These are phyloP conservation scores for Oryza australiensis DNA, from an alignment of 176 grass and related monocot species.

Conservation along the genomic window DNA sequence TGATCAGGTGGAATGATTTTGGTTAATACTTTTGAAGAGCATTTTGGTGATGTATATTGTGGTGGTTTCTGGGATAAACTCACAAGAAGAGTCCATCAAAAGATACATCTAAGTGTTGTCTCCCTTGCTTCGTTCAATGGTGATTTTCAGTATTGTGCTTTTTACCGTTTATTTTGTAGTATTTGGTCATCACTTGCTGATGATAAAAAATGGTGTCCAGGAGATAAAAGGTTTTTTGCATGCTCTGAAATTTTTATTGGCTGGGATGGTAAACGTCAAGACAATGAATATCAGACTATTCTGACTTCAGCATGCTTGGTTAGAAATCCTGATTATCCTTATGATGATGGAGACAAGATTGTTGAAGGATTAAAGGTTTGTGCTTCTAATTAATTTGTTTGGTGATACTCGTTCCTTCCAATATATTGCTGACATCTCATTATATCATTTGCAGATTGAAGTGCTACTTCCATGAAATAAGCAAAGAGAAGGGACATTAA, in stretches of 20 bases:
- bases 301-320: constrained; percentile 22
- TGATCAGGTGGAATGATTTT: background rate
- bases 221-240: constrained; percentile 1
- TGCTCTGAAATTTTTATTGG: constrained; percentile 10
- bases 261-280: constrained; percentile 7
- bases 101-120: background rate
- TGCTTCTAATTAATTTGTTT: background rate
- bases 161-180: background rate
- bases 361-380: constrained; percentile 5
- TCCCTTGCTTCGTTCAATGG: background rate
- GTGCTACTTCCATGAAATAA: background rate
- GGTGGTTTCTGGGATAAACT: background rate
- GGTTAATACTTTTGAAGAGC: constrained; percentile 7
- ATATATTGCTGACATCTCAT: background rate
- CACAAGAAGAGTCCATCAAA: background rate
- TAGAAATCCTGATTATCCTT: constrained; percentile 10
- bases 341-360: background rate
- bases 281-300: background rate
- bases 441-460: background rate
- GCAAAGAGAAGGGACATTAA: background rate
- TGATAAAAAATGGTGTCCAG: background rate
- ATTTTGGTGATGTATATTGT: constrained; percentile 10
- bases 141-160: background rate
- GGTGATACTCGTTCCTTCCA: background rate
- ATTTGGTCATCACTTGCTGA: background rate